Evolutionary conservation across 1,139 yeast genomes (phyloP).

Genomic region (Yamadazyma friedrichii): DNA sequence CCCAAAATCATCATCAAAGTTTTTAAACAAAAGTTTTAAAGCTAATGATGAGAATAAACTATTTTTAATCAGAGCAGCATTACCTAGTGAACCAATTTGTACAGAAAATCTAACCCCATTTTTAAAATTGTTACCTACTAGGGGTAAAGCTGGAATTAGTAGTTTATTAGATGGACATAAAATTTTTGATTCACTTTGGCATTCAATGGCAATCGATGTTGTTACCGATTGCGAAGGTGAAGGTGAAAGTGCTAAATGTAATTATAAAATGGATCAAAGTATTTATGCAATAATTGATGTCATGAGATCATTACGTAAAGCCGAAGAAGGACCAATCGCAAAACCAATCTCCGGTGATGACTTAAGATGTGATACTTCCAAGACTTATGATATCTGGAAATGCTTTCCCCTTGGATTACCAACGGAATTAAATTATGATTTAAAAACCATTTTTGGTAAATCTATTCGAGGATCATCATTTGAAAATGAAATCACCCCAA

Average conservation of each 20-base stretch:
- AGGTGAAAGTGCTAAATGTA: conserved; percentile 29
- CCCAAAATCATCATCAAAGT: conserved; percentile 43
- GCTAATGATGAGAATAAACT: conserved; percentile 35
- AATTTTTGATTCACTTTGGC: conserved; percentile 95
- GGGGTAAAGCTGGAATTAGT: conserved; percentile 88
- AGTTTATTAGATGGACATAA: conserved; percentile 90
- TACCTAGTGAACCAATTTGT: conserved; percentile 95
- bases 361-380: conserved; percentile 68
- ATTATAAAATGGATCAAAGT: conserved; percentile 61
- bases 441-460: conserved; percentile 70
- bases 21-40: conserved; percentile 16
- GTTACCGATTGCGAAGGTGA: conserved; percentile 50
- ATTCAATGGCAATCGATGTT: conserved; percentile 85
- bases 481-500: conserved; percentile 30
- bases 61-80: conserved; percentile 74
- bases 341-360: conserved; percentile 69
- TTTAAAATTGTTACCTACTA: conserved; percentile 83
- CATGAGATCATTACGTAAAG: conserved; percentile 61
- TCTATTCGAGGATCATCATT: conserved; percentile 64
- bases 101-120: conserved; percentile 97
- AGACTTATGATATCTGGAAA: conserved; percentile 57
- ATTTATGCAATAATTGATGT: conserved; percentile 76
- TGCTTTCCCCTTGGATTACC: conserved; percentile 77
- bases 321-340: conserved; percentile 67
- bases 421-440: conserved; percentile 49